Percentiles rank a stretch among this genome's conserved stretches.
phyloP scores from a whole-genome alignment of 371 early-diverging fungal genomes.

The Apophysomyces ossiformis region DNA sequence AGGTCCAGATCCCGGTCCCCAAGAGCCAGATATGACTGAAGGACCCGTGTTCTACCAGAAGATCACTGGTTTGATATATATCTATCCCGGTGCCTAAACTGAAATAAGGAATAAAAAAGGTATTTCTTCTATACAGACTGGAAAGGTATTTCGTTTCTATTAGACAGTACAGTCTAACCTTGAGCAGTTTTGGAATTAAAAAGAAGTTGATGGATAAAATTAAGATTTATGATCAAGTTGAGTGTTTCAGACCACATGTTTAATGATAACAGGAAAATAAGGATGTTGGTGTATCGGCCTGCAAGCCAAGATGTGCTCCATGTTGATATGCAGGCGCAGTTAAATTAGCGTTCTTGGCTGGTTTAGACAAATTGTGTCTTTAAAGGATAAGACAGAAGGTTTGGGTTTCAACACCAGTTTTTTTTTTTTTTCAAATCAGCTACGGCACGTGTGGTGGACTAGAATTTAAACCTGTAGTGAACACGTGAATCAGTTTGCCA shows the following conservation, averaged over 20 bases:
- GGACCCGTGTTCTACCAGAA: conserved; percentile 1
- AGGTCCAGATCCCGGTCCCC: conserved; percentile 34
- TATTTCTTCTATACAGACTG: background rate
- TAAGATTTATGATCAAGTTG: background rate
- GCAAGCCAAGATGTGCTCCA: conserved; percentile 7
- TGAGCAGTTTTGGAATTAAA: background rate
- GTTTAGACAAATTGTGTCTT: background rate
- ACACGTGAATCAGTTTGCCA: conserved; percentile 1
- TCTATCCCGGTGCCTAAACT: conserved; percentile 9
- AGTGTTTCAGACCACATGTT: conserved; percentile 4
- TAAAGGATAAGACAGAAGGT: background rate
- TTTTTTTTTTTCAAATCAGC: background rate
- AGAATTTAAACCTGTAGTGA: background rate
- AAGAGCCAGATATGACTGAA: conserved; percentile 25
- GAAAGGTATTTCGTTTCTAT: background rate
- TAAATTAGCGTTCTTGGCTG: conserved; percentile 11
- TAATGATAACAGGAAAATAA: conserved; percentile 5
- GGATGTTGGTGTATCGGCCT: background rate
- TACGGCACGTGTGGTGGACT: background rate
- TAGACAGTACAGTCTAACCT: background rate
- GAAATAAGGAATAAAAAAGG: conserved; percentile 11
- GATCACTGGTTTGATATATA: conserved; percentile 8
- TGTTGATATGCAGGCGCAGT: conserved; percentile 11
- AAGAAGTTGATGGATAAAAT: background rate
- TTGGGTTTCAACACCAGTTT: background rate